Conservation (phyloP, 192 early-diverging fungal genomes). For the Chytriomyces confervae region DNA sequence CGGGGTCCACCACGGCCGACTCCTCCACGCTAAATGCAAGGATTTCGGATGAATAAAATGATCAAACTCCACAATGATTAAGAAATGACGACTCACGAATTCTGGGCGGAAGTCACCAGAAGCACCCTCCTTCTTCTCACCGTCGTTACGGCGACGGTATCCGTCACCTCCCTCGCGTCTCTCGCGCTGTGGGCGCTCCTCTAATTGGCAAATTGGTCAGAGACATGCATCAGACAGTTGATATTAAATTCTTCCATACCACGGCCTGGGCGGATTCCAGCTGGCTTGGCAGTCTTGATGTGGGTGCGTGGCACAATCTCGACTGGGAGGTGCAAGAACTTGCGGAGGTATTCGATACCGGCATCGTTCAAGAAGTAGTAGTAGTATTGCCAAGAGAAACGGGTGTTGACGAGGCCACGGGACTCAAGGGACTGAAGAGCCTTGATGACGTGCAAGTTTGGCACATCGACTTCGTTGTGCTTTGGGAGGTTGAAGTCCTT, state of each 20-base stretch:
- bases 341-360: constrained; percentile 97
- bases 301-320: constrained; percentile 97
- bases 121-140: constrained; percentile 90
- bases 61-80: background rate
- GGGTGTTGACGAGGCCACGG: constrained; percentile 89
- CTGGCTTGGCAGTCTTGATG: constrained; percentile 89
- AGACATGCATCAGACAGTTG: too few relatives aligned
- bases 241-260: background rate
- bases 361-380: constrained; percentile 99
- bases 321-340: constrained; percentile 93
- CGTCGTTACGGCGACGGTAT: constrained; percentile 85
- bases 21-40: constrained; percentile 72
- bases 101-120: constrained; percentile 92
- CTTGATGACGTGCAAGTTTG: constrained; percentile 99
- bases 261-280: constrained; percentile 74
- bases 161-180: constrained; percentile 72
- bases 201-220: too few relatives aligned
- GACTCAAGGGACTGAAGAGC: constrained; percentile 96
- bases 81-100: constrained; percentile 70
- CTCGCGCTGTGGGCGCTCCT: constrained; percentile 60
- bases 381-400: constrained; percentile 99
- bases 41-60: too few relatives aligned
- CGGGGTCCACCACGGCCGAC: constrained; percentile 78
- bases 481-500: constrained; percentile 98
- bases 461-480: constrained; percentile 96